Base-by-base conservation (phyloP, 345 rosid species). In the Zanthoxylum bungeanum region DNA sequence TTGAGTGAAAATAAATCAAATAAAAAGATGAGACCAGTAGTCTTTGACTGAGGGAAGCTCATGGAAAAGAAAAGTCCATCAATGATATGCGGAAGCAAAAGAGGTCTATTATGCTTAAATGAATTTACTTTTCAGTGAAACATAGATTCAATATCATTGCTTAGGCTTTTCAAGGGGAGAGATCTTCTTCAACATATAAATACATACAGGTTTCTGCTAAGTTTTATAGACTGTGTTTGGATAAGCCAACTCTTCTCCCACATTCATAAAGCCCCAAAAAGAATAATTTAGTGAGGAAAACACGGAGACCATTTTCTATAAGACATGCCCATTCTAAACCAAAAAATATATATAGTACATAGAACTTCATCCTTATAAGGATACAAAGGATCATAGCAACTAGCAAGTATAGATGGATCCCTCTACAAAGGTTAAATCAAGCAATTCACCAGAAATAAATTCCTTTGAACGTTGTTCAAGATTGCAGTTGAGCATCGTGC, bases 11-110 rank as follows among this genome's bases (percentile, higher is more conserved):
- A 47, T 19, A 27, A 55, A 53, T 68, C 2, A 9, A 40, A 46
- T 65, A 60, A 71, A 58, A 76, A 49, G 59, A 28, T 33, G 27
- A 64, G 51, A 27, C 24, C 33, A n/a, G 11, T 9, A 10, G 24
- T 3, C 24, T 11, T 40, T 40, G 31, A 62, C 27, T 33, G 25
- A 55, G 19, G 24, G 25, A 68, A 37, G 36, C 30, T 51, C 33
- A 36, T 21, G 7, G 44, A 66, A 66, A 21, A n/a, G 17, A 30
- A n/a, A 31, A 6, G 24, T 11, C 33, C 27, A 37, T 22, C 69
- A 65, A 55, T 1, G n/a, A 44, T 12, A 65, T n/a, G 65, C 24
- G 30, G 57, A 14, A 14, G 21, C n/a, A 9, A 60, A 57, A 14
- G 22, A 53, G 2, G 9, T 25, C 24, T 37, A 68, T 9, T 57